These are phyloP conservation scores for Claviceps pazoutovae DNA, from an alignment of 2,329 filamentous ascomycete genomes.

Conservation along the genomic window DNA sequence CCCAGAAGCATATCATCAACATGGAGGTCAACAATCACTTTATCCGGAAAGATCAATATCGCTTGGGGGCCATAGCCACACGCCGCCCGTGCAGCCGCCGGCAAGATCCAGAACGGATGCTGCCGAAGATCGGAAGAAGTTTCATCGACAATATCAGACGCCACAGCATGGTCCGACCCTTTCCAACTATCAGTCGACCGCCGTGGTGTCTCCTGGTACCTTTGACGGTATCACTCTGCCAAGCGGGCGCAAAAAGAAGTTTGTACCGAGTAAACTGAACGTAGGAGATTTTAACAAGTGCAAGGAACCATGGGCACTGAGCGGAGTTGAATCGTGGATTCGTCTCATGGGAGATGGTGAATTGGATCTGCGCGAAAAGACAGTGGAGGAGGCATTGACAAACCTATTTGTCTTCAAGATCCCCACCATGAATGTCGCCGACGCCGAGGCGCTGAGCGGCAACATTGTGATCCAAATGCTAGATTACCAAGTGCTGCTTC, in stretches of 20 bases:
- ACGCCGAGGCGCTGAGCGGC: slow-evolving; percentile 75
- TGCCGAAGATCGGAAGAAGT: slow-evolving; percentile 50
- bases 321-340: slow-evolving; percentile 75
- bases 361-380: slow-evolving; percentile 69
- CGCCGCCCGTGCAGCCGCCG: slow-evolving; percentile 67
- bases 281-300: slow-evolving; percentile 73
- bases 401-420: slow-evolving; percentile 88
- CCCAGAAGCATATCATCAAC: slow-evolving; percentile 37
- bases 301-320: slow-evolving; percentile 82
- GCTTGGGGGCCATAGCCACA: slow-evolving; percentile 65
- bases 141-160: slow-evolving; percentile 36
- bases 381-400: slow-evolving; percentile 75
- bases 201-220: slow-evolving; percentile 38
- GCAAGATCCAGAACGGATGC: slow-evolving; percentile 90
- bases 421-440: slow-evolving; percentile 94
- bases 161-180: slow-evolving; percentile 38
- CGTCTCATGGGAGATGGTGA: slow-evolving; percentile 84
- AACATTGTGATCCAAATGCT: slow-evolving; percentile 72
- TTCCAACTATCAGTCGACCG: slow-evolving; percentile 42
- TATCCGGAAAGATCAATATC: slow-evolving; percentile 64
- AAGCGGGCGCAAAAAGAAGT: slow-evolving; percentile 64
- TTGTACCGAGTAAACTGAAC: slow-evolving; percentile 72
- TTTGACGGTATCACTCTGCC: slow-evolving; percentile 80
- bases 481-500: slow-evolving; percentile 59
- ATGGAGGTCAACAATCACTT: slow-evolving; percentile 21